A percentile compares a stretch with the other conserved stretches of the same genome.
Conservation (phyloP, 306 rosid species). For the Quercus variabilis region DNA sequence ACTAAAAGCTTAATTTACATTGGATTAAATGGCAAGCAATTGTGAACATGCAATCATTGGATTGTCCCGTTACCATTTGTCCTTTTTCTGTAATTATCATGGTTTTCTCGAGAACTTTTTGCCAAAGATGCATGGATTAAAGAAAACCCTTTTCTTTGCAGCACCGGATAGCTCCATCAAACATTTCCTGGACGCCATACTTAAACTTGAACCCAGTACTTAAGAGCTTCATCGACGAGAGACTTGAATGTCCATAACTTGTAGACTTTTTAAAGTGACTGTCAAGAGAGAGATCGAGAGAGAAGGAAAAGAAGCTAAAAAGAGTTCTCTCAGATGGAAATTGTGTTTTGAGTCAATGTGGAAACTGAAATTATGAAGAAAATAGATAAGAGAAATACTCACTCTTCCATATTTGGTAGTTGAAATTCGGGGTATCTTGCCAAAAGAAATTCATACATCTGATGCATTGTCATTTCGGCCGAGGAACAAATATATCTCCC, state of each 20-base stretch:
- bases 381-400: slow-evolving; percentile 7
- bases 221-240: slow-evolving; percentile 46
- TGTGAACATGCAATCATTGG: too few species aligned
- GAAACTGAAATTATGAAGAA: neutral
- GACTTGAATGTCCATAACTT: neutral
- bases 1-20: too few species aligned
- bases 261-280: slow-evolving; percentile 1
- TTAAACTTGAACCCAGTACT: slow-evolving; percentile 39
- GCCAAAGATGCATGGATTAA: too few species aligned
- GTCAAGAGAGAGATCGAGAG: neutral
- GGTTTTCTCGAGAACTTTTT: too few species aligned
- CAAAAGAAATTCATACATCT: slow-evolving; percentile 27
- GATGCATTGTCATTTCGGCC: slow-evolving; percentile 17
- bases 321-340: too few species aligned
- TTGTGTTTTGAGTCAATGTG: neutral
- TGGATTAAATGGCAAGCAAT: too few species aligned
- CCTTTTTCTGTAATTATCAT: too few species aligned
- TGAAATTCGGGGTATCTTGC: slow-evolving; percentile 35
- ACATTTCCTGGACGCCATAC: slow-evolving; percentile 35
- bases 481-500: slow-evolving; percentile 65
- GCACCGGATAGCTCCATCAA: slow-evolving; percentile 37
- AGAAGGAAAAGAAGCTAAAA: neutral
- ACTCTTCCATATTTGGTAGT: slow-evolving; percentile 28
- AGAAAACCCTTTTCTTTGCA: slow-evolving; percentile 48
- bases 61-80: too few species aligned